Evolutionary conservation across 495 filamentous ascomycete genomes (phyloP), one percentile per base, ranked within the genome.

Genomic region (Daldinia concentrica): DNA sequence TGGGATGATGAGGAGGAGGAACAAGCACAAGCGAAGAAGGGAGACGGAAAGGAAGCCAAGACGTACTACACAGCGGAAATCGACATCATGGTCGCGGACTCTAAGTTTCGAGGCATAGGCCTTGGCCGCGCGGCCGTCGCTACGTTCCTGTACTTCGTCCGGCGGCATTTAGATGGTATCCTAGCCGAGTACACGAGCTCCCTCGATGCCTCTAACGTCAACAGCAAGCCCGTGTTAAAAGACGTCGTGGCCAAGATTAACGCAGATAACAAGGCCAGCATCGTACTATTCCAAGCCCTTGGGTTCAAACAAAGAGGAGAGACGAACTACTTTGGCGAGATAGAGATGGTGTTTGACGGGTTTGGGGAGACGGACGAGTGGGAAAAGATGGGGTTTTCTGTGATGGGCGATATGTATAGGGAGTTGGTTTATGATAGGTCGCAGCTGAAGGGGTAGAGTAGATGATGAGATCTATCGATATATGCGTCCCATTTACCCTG

Each of bases 1-100:
- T 76, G 77, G 58, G 80, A 83, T n/a, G 72, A 74, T 5, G 71
- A 76, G 4, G 82, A 80, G 11, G 74, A 74, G 0, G 69, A 77
- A 6, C 77, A 74, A 43, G 12, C 57, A 56, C 77, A 74, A 48
- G 12, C 58, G 58, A 0, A 43, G 67, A 22, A 64, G 78, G 17
- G 29, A 17, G 29, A 61, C 27, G 7, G 9, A 30, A 12, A 30
- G 14, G 12, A 41, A 17, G 9, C 15, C 32, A 30, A 17, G 36
- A 37, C 24, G 12, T 68, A 78, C 14, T 76, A 89, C 39, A 76
- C 90, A 22, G 94, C 92, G 19, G 94, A 97, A 67, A 77, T 97
- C 45, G 93, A 97, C 80, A 86, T 97, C 64, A 97, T 97, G 94
- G 91, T 97, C 60, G 94, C 94, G 1, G 78, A 81, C 12, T 81